Base-by-base conservation (phyloP, 2,329 filamentous ascomycete species). In the Spiromastix sp. region DNA sequence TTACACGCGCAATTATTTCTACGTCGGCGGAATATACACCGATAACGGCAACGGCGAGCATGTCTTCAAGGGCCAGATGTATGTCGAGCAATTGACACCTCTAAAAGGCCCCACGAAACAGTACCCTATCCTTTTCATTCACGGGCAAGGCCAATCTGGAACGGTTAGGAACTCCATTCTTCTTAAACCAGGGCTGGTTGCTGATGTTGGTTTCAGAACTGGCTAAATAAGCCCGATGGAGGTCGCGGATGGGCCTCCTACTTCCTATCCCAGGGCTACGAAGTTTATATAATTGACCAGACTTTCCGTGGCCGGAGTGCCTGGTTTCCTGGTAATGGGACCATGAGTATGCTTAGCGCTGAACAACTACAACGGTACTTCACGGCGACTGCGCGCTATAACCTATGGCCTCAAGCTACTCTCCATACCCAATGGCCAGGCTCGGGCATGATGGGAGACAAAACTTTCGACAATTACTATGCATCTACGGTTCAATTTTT, bases 171-270 rank as follows among this genome's bases (percentile, higher is more conserved):
- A 7, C 21, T 20, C 5, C 36, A 25, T 25, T 10, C 18, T 13
- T 9, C 12, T 13, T 17, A 10, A 16, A n/a, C n/a, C n/a, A n/a
- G n/a, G 28, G 6, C 19, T 17, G 19, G 16, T 26, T 16, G 21
- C 8, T 9, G 18, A 30, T 35, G 29, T 29, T 20, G 13, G 5
- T 7, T n/a, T 29, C 20, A 55, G 48, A 57, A 58, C 30, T 63
- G 52, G 52, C 46, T 63, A 17, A 65, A 63, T 38, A 68, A 59
- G 18, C 65, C 64, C 3, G 63, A 68, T 42, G 58, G 55, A 13
- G 50, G 58, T 5, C 39, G 48, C 33, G 65, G 64, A 28, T 68
- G 63, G 64, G 60, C 63, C 4, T 59, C 60, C 2, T 60, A 55
- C 36, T 66, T 66, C 37, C 45, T 67, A 9, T 41, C 51, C 6